phyloP scores from a whole-genome alignment of 495 filamentous ascomycete species.

The Penicillium dipodomyicola region DNA sequence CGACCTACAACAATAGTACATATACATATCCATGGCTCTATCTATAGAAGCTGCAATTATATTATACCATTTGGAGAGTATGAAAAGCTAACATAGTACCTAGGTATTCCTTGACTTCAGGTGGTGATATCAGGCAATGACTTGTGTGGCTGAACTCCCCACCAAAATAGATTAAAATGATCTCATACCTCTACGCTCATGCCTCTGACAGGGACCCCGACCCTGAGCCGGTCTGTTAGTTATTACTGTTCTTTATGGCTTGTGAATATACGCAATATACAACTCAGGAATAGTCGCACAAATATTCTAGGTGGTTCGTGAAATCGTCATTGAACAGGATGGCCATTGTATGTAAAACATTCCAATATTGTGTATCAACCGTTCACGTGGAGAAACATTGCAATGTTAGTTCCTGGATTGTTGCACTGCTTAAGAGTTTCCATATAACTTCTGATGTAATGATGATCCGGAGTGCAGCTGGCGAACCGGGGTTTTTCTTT shows the following conservation, averaged over 20 bases:
- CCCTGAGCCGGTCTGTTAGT: not conserved
- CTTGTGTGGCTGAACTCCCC: slow-evolving; percentile 34
- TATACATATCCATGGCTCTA: too few relatives aligned
- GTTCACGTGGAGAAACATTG: not conserved
- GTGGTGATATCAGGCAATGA: slow-evolving; percentile 29
- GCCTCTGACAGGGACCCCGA: slow-evolving; percentile 11
- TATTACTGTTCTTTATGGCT: not conserved
- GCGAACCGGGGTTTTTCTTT: slow-evolving; percentile 3
- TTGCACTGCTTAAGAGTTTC: slow-evolving; percentile 16
- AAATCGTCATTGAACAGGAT: slow-evolving; percentile 1
- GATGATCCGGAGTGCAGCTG: slow-evolving; percentile 18
- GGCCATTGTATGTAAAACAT: not conserved
- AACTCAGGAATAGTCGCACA: not conserved
- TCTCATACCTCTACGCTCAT: slow-evolving; percentile 26
- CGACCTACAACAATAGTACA: not conserved
- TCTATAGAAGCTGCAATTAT: not conserved
- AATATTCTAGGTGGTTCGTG: not conserved
- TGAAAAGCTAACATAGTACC: not conserved
- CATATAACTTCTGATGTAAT: slow-evolving; percentile 27
- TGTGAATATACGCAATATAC: not conserved
- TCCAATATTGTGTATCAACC: not conserved
- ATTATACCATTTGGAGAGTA: not conserved
- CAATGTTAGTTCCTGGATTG: slow-evolving; percentile 1
- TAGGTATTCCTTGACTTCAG: slow-evolving; percentile 16
- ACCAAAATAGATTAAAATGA: slow-evolving; percentile 38